phyloP scores from a whole-genome alignment of 345 rosid genomes.

The Brassica cretica region DNA sequence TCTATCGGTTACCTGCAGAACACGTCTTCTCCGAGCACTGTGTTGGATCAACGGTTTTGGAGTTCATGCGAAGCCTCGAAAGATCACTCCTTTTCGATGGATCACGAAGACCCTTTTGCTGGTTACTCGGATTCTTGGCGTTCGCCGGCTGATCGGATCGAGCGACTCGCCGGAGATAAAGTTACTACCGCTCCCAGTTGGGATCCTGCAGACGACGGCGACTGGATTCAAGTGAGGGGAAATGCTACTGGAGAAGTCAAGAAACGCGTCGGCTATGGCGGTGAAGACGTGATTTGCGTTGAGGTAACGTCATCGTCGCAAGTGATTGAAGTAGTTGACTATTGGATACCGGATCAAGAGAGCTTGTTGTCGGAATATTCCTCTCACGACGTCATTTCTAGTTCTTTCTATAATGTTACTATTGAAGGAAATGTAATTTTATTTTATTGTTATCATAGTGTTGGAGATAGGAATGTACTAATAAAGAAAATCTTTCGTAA shows the following conservation, averaged over 20 bases:
- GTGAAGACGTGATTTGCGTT: constrained; percentile 15
- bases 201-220: constrained; percentile 42
- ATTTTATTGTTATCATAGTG: neutral
- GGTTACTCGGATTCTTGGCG: constrained; percentile 9
- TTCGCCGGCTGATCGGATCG: constrained; percentile 48
- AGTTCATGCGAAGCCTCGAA: constrained; percentile 39
- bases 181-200: constrained; percentile 32
- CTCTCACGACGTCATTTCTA: constrained; percentile 20
- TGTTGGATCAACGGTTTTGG: constrained; percentile 74
- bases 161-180: constrained; percentile 39
- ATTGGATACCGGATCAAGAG: constrained; percentile 38
- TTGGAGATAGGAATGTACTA: constrained; percentile 35
- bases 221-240: constrained; percentile 71
- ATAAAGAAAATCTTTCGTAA: neutral
- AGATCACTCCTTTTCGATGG: constrained; percentile 32
- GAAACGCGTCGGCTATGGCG: constrained; percentile 25
- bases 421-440: constrained; percentile 1
- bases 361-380: constrained; percentile 39
- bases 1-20: neutral
- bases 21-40: constrained; percentile 60
- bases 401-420: constrained; percentile 6
- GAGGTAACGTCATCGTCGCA: constrained; percentile 26
- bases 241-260: constrained; percentile 31
- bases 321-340: constrained; percentile 24
- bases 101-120: constrained; percentile 26